Evolutionary conservation across 495 filamentous ascomycete species (phyloP), one percentile per base, ranked within the genome.

Genomic region (Aspergillus nidulans): DNA sequence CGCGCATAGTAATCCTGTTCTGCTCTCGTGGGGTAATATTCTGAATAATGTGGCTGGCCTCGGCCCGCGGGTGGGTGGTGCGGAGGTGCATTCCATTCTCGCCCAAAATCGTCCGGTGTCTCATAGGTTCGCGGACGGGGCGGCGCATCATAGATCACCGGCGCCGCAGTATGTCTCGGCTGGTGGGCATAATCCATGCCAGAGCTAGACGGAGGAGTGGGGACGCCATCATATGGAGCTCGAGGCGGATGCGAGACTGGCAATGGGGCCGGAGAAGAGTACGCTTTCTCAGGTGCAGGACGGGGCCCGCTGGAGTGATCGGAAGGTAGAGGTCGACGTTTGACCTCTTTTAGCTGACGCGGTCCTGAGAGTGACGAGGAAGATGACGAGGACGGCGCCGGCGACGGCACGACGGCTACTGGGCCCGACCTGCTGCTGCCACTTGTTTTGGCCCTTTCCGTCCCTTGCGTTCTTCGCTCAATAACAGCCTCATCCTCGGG

Each of bases 321-420:
- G 8, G 81, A 79, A 5, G 91, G 91, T 42, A 96, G 67, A 3
- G 91, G 91, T 30, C 91, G 83, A 56, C 91, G 78, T 69, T 90
- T 92, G 41, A 90, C 75, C 16, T 81, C 70, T 58, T 82, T 83
- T 28, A 74, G 67, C 58, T 83, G 76, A 56, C 81, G 74, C n/a
- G 84, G 86, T 34, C 78, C 87, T 49, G 70, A 78, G n/a, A 77
- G 59, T n/a, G 49, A 52, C 9, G 49, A 52, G 1, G 67, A 62
- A 8, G 73, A 66, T 10, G 63, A 67, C 4, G 42, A 21, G 12
- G 10, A 45, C 21, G 13, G 42, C 28, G 42, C 24, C 24, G 44
- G 20, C 36, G 36, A 39, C 5, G 36, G 36, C 15, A 18, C 36
- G 15, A 47, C 36, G 4, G 57, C 54, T 2, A 42, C 34, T 12